Base-by-base conservation (phyloP, 2,329 filamentous ascomycete genomes). In the Alternaria ventricosa region DNA sequence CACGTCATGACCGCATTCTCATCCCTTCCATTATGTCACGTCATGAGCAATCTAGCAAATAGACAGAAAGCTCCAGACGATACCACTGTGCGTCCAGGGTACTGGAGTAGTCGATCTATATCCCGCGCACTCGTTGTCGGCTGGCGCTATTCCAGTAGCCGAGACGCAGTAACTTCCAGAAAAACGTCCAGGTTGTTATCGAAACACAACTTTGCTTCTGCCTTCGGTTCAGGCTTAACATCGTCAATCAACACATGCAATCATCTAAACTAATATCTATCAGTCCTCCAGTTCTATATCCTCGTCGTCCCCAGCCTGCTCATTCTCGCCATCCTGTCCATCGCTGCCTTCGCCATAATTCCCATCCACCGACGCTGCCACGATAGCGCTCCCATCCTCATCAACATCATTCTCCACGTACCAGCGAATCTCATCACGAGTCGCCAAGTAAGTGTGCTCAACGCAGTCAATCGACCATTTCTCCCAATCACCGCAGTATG, bases 401-500 rank as follows among this genome's bases (percentile, higher is more conserved):
- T 49, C 22, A 25, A 12, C 20, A 1, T 49, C 46, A 18, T 27
- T 23, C 4, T 27, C 46, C 2, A 49, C 46, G 3, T 25, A 49
- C 46, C 23, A 49, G 2, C 46, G 12, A 15, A 49, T 13, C 46
- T 49, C 46, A 27, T 25, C 23, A 23, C 46, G 22, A 27, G 46
- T 18, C 46, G 46, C 22, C 22, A 27, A 5, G 10, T 23, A 27
- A 4, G 46, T 49, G 18, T 23, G 46, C 46, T 49, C 46, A 15
- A 49, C 46, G 25, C 46, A 49, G 23, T 49, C 46, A 27, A 49
- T 12, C 46, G 45, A 1, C 12, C 45, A 4, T 8, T 49, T 49
- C 46, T 49, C 46, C 46, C 18, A 49, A 15, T 49, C 46, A 2
- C 13, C 46, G n/a, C 25, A 49, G 25, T 49, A 49, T 22, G 8